Percentiles rank a stretch among this genome's conserved stretches.
These are phyloP conservation scores for Alternaria hordeiaustralica DNA, from an alignment of 2,329 filamentous ascomycete species.

Conservation along the genomic window DNA sequence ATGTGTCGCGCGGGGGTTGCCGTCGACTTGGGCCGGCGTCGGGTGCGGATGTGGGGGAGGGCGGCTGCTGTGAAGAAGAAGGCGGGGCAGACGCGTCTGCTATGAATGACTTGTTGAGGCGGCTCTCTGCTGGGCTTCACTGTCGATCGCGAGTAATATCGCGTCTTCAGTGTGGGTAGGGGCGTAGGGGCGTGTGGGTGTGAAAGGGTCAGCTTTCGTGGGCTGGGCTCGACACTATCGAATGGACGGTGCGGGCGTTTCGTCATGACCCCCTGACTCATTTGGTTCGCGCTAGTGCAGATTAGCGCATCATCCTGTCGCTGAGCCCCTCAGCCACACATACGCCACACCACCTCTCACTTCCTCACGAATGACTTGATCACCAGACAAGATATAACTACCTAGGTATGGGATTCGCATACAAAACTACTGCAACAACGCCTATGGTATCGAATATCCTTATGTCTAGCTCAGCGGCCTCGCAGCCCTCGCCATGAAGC, in stretches of 20 bases:
- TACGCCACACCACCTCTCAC: not conserved
- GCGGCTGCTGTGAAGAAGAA: constrained; percentile 6
- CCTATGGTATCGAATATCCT: not conserved
- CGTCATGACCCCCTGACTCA: constrained; percentile 20
- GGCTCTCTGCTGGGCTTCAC: constrained; percentile 7
- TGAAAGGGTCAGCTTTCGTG: constrained; percentile 5
- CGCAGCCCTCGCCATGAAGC: not conserved
- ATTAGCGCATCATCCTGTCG: not conserved
- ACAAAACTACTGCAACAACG: not conserved
- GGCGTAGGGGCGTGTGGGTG: constrained; percentile 9
- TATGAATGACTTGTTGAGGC: constrained; percentile 16
- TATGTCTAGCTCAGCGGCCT: not conserved
- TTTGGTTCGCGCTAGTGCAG: not conserved
- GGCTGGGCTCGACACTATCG: constrained; percentile 3
- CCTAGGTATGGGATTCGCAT: not conserved
- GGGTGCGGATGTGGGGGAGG: constrained; percentile 24
- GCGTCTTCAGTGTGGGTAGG: constrained; percentile 16
- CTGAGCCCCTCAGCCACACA: not conserved
- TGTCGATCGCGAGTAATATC: constrained; percentile 8
- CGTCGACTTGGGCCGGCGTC: constrained; percentile 13
- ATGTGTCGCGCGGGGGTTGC: constrained; percentile 5
- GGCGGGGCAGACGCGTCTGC: constrained; percentile 22
- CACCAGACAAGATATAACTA: not conserved
- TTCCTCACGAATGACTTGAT: not conserved
- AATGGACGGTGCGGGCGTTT: constrained; percentile 5